Conservation (phyloP, 371 early-diverging fungal species). For the Haplosporangium sp. region DNA sequence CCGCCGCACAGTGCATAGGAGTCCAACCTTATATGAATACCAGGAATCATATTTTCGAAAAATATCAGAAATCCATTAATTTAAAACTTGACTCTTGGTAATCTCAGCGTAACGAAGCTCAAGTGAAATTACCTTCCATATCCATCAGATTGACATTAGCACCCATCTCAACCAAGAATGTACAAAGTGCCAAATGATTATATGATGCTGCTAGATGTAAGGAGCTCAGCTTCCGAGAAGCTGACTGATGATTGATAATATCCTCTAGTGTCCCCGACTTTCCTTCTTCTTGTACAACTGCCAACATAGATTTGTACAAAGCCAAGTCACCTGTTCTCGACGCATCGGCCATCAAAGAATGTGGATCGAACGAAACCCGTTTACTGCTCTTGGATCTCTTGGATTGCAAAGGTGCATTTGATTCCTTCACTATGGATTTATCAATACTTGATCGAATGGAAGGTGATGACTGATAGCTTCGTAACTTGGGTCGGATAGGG, state of each 20-base stretch:
- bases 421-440: constrained; percentile 11
- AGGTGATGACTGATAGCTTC: constrained; percentile 50
- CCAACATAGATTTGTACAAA: constrained; percentile 28
- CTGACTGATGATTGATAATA: constrained; percentile 51
- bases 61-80: neutral
- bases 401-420: neutral
- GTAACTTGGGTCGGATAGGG: constrained; percentile 39
- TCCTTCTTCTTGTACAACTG: constrained; percentile 29
- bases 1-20: constrained; percentile 75
- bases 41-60: no score
- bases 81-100: neutral
- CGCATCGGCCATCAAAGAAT: constrained; percentile 51
- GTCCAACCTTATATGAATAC: constrained; percentile 66
- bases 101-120: no score
- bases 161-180: constrained; percentile 57
- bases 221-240: constrained; percentile 60
- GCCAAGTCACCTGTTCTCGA: constrained; percentile 54
- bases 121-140: constrained; percentile 52
- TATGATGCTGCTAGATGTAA: constrained; percentile 70
- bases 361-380: constrained; percentile 55
- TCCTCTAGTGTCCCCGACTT: constrained; percentile 21
- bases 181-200: constrained; percentile 63
- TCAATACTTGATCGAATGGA: constrained; percentile 37
- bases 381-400: constrained; percentile 29
- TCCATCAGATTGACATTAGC: constrained; percentile 64